phyloP scores from a whole-genome alignment of 2,329 filamentous ascomycete genomes.

The Chrysoporthe deuterocubensis region DNA sequence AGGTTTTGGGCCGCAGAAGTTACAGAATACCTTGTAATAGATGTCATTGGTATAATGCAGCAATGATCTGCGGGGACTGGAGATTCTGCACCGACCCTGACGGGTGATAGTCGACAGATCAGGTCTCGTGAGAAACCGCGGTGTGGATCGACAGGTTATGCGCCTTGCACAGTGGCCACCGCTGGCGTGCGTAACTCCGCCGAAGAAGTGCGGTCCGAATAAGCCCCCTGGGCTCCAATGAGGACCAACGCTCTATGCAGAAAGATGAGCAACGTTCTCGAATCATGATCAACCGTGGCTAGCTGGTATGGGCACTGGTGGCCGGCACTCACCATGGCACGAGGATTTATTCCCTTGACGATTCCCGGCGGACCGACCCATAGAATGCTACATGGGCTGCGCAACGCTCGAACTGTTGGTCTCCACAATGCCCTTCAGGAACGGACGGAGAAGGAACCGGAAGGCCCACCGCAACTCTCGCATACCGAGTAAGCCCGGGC shows the following conservation, averaged over 20 bases:
- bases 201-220: neutral
- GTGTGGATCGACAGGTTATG: neutral
- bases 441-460: neutral
- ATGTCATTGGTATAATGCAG: too few relatives aligned
- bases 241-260: neutral
- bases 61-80: neutral
- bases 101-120: neutral
- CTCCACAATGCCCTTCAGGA: neutral
- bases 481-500: neutral
- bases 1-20: neutral
- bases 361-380: conserved; percentile 3
- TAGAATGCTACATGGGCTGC: neutral
- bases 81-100: neutral
- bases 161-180: neutral
- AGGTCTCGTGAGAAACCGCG: neutral
- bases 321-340: neutral
- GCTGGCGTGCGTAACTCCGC: neutral
- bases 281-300: neutral
- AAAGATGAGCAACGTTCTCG: neutral
- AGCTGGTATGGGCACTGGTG: neutral
- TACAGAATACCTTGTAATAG: neutral
- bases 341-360: neutral
- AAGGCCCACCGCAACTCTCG: neutral
- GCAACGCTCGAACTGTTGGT: neutral
- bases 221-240: neutral